Conservation (phyloP, 2,329 filamentous ascomycete species). For the Teratosphaeria destructans region DNA sequence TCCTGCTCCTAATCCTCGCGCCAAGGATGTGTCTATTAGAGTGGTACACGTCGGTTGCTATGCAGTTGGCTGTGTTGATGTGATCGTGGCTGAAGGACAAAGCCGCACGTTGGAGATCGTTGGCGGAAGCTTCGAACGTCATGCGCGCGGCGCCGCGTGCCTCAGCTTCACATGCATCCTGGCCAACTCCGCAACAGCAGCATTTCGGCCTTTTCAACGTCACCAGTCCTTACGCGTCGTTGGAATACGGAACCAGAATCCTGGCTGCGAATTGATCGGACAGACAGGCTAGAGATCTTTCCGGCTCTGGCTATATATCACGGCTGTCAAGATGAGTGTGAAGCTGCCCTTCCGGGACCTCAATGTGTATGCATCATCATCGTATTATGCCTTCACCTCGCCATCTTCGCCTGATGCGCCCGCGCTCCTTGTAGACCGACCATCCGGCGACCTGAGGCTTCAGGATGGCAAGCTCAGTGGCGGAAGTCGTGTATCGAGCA, state of each 20-base stretch:
- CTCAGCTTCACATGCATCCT: neutral
- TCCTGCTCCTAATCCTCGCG: neutral
- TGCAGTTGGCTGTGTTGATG: neutral
- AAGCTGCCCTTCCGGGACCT: constrained; percentile 81
- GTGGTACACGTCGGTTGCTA: neutral
- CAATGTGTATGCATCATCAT: constrained; percentile 84
- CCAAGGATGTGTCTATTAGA: neutral
- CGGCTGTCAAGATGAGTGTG: constrained; percentile 34
- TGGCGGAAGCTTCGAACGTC: neutral
- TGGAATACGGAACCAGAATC: neutral
- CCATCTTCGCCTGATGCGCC: constrained; percentile 85
- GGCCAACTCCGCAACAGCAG: neutral
- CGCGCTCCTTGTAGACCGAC: constrained; percentile 79
- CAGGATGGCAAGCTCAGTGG: constrained; percentile 67
- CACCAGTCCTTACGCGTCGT: neutral
- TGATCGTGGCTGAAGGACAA: neutral
- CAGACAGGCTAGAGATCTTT: neutral
- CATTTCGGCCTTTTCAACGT: neutral
- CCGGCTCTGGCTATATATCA: neutral
- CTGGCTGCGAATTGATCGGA: neutral
- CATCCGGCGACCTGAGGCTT: constrained; percentile 80
- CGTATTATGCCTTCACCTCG: constrained; percentile 92
- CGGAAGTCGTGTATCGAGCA: constrained; percentile 80
- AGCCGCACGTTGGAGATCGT: neutral
- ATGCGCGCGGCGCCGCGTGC: neutral